Evolutionary conservation across 495 filamentous ascomycete genomes (phyloP).

Genomic region (Bombardia bombarda): DNA sequence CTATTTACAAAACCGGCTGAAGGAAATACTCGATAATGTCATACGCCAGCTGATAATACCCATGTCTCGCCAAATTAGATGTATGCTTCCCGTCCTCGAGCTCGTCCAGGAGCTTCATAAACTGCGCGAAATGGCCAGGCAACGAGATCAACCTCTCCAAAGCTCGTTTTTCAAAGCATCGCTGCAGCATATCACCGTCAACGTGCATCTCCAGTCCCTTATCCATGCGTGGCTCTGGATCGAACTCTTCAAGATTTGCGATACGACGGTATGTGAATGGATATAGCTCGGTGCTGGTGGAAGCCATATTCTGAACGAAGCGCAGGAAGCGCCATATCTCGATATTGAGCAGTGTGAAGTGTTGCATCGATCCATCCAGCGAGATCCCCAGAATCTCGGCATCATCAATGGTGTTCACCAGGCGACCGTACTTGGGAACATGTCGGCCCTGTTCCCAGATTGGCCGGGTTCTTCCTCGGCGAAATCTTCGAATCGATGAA

Average conservation of each 20-base stretch:
- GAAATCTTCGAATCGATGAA: slow-evolving; percentile 42
- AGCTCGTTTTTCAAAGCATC: slow-evolving; percentile 40
- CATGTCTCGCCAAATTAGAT: slow-evolving; percentile 4
- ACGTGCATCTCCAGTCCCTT: slow-evolving; percentile 48
- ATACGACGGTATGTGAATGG: slow-evolving; percentile 9
- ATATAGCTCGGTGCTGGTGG: slow-evolving; percentile 14
- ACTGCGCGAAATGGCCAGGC: slow-evolving; percentile 16
- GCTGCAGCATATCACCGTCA: slow-evolving; percentile 57
- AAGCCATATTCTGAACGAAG: slow-evolving; percentile 54
- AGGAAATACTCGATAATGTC: slow-evolving; percentile 39
- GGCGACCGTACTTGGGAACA: slow-evolving; percentile 19
- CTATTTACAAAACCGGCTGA: slow-evolving; percentile 12
- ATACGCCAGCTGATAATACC: slow-evolving; percentile 34
- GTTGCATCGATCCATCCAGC: slow-evolving; percentile 57
- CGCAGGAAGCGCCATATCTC: slow-evolving; percentile 52
- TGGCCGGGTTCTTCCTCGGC: slow-evolving; percentile 34
- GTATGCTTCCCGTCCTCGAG: slow-evolving; percentile 24
- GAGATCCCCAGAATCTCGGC: slow-evolving; percentile 52
- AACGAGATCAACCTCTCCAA: slow-evolving; percentile 35
- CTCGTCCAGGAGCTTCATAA: slow-evolving; percentile 24
- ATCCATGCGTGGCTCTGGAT: slow-evolving; percentile 19
- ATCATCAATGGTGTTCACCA: slow-evolving; percentile 20
- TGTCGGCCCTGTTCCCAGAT: slow-evolving; percentile 25
- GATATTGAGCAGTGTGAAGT: slow-evolving; percentile 48
- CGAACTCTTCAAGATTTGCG: slow-evolving; percentile 2